Base-by-base conservation (phyloP, 768 basidiomycete genomes). In the Pluteus cervinus region DNA sequence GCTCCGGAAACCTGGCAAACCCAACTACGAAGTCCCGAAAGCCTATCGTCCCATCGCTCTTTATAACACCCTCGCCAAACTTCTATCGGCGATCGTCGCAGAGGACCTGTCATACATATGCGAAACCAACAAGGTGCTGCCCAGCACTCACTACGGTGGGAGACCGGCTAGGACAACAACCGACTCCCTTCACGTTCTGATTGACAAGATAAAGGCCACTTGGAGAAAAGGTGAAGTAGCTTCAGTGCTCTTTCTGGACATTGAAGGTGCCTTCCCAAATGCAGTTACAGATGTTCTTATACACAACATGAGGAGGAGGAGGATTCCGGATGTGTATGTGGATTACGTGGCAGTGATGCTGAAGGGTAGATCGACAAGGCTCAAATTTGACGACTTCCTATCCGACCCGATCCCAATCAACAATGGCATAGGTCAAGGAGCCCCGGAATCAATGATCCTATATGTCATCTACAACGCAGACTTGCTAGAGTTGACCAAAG, bases 81-180 rank as follows among this genome's bases (percentile, higher is more conserved):
- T 43, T 1, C 24, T 43, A 1, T 31, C 36, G 2, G 3, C 29
- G 2, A 38, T 37, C 18, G 29, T 42, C 6, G 37, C 41, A 7
- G 14, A 39, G 7, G 36, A 37, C n/a, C n/a, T n/a, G n/a, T n/a
- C n/a, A n/a, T n/a, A n/a, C n/a, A n/a, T n/a, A n/a, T 33, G 32
- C 15, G 62, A 73, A 43, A 22, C 42, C 3, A 43, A 60, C 21
- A n/a, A 54, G 0, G 42, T 69, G 1, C 51, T 71, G 1, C 64
- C 68, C 0, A 18, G 35, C 0, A 55, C 29, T 4, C 64, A 71
- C 36, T 70, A 66, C 33, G 62, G 69, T 0, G 60, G 62, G 1
- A 14, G 63, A 1, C 60, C 68, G 7, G 68, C 68, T 0, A 23
- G 63, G 1, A 50, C 57, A 2, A 63, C 69, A 0, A 56, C 55